These are phyloP conservation scores for Aspergillus fischeri DNA, from an alignment of 2,329 filamentous ascomycete genomes.

Conservation along the genomic window DNA sequence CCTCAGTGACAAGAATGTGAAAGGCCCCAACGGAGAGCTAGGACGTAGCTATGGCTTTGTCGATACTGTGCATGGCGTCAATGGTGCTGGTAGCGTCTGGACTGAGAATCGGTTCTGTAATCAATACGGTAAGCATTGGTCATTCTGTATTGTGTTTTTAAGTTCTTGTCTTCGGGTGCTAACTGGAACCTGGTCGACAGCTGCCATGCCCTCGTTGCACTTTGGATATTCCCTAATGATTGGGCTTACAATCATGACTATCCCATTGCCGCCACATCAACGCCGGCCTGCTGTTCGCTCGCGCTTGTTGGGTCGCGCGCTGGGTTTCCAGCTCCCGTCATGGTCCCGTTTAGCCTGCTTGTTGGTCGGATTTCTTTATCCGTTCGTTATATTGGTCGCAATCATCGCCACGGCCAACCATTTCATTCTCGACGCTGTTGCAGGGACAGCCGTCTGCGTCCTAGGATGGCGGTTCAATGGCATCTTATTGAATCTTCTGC, in stretches of 20 bases:
- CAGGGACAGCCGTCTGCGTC: slow-evolving; percentile 61
- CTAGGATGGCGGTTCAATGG: slow-evolving; percentile 58
- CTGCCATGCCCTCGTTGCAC: slow-evolving; percentile 71
- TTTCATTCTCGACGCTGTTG: slow-evolving; percentile 67
- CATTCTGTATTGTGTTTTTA: not conserved
- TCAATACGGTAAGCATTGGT: slow-evolving; percentile 57
- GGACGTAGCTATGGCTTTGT: slow-evolving; percentile 58
- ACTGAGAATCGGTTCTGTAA: slow-evolving; percentile 71
- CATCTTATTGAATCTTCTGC: slow-evolving; percentile 59
- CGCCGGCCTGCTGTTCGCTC: slow-evolving; percentile 34
- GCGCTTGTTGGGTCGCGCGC: slow-evolving; percentile 30
- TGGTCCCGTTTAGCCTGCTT: slow-evolving; percentile 51
- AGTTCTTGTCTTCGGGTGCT: not conserved
- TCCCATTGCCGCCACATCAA: slow-evolving; percentile 58
- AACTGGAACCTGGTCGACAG: slow-evolving; percentile 31
- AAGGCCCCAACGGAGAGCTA: slow-evolving; percentile 53
- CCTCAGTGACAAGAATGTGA: slow-evolving; percentile 51
- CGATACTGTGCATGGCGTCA: slow-evolving; percentile 55
- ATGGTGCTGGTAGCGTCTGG: slow-evolving; percentile 65
- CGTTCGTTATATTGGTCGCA: slow-evolving; percentile 60
- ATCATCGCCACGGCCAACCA: slow-evolving; percentile 71
- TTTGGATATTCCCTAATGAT: slow-evolving; percentile 73
- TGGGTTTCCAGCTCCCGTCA: slow-evolving; percentile 40
- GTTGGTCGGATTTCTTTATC: slow-evolving; percentile 58
- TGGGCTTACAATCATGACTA: slow-evolving; percentile 63